These are phyloP conservation scores for Penicillium sp. DNA, from an alignment of 2,329 filamentous ascomycete genomes.

Conservation along the genomic window DNA sequence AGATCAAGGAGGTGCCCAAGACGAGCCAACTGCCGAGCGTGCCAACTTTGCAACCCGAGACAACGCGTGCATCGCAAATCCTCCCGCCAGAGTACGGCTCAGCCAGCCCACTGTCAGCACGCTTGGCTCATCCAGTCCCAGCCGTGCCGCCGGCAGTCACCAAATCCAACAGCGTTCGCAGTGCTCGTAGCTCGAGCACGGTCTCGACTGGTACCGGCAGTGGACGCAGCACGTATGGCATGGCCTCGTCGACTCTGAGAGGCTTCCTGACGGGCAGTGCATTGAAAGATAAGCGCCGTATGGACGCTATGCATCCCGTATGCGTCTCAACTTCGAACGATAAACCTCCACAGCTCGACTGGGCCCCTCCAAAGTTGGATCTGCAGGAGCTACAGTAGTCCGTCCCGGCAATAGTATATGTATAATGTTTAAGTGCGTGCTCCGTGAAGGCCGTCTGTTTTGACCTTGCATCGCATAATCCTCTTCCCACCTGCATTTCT, in stretches of 20 bases:
- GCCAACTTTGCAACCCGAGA: constrained; percentile 27
- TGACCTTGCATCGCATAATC: not conserved
- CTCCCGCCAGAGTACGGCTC: constrained; percentile 27
- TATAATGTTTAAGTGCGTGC: not conserved
- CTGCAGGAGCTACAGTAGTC: constrained; percentile 31
- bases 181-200: constrained; percentile 40
- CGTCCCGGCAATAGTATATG: no score
- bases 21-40: constrained; percentile 20
- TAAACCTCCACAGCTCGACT: constrained; percentile 38
- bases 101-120: constrained; percentile 23
- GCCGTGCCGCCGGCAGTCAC: constrained; percentile 28
- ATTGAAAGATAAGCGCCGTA: constrained; percentile 30
- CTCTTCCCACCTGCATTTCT: not conserved
- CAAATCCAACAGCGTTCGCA: constrained; percentile 39
- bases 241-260: constrained; percentile 38
- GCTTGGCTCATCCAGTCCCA: constrained; percentile 36
- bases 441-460: not conserved
- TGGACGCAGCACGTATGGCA: constrained; percentile 36
- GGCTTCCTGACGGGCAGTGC: constrained; percentile 36
- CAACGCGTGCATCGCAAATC: constrained; percentile 26
- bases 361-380: constrained; percentile 41
- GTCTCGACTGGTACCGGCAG: constrained; percentile 39
- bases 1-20: constrained; percentile 11
- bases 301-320: constrained; percentile 33
- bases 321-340: constrained; percentile 34